Conservation (phyloP, 1,284 basidiomycete genomes). For the Tylopilus sp. region DNA sequence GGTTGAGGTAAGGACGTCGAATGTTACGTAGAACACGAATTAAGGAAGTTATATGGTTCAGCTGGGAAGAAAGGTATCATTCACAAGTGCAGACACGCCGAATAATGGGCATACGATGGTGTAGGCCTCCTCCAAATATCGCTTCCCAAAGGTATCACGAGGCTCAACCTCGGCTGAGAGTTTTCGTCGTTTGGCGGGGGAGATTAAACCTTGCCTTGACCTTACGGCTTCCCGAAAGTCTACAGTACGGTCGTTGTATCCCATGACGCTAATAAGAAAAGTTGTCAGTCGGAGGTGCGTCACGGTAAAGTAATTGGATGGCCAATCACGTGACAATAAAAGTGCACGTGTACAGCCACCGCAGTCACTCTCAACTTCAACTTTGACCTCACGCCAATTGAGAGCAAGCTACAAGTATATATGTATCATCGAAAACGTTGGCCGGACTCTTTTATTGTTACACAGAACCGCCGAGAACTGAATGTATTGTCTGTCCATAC, state of each 20-base stretch:
- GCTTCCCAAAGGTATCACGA: slow-evolving; percentile 63
- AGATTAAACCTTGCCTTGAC: slow-evolving; percentile 55
- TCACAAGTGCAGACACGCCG: not conserved
- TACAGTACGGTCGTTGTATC: slow-evolving; percentile 64
- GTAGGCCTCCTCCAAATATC: slow-evolving; percentile 80
- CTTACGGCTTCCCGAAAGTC: slow-evolving; percentile 67
- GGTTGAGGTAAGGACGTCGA: slow-evolving; percentile 83
- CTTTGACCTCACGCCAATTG: too few species aligned
- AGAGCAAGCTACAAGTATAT: too few species aligned
- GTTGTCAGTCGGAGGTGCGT: not conserved
- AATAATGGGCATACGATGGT: slow-evolving; percentile 65
- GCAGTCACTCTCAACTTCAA: too few species aligned
- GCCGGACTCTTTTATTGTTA: not conserved
- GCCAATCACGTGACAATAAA: slow-evolving; percentile 35
- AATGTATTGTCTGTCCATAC: slow-evolving; percentile 16
- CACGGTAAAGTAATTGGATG: not conserved
- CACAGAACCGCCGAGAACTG: slow-evolving; percentile 22
- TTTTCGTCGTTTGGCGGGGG: slow-evolving; percentile 66
- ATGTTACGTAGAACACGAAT: slow-evolving; percentile 76
- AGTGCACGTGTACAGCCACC: not conserved
- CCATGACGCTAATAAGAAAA: slow-evolving; percentile 49
- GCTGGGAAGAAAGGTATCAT: slow-evolving; percentile 49
- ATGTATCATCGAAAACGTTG: too few species aligned
- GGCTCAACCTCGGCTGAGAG: slow-evolving; percentile 48
- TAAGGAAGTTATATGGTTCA: slow-evolving; percentile 78